Conservation (phyloP, 257 asterid species). For the Plantago elongata region DNA sequence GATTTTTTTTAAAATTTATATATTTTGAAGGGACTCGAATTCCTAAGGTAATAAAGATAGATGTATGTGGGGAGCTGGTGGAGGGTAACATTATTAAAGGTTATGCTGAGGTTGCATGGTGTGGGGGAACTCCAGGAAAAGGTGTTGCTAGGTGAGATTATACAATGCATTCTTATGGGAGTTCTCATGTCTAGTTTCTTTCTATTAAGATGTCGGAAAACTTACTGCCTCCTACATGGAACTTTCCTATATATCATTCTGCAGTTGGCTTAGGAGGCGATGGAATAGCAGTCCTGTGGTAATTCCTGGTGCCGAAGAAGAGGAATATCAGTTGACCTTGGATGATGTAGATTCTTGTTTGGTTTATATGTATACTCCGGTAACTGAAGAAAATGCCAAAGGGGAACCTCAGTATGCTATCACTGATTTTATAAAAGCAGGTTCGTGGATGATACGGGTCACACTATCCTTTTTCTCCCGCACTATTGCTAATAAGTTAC, state of each 20-base stretch:
- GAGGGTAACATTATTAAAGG: slow-evolving; percentile 83
- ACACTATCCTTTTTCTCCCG: slow-evolving; percentile 4
- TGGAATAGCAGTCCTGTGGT: slow-evolving; percentile 93
- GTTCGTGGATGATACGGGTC: slow-evolving; percentile 29
- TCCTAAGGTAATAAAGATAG: slow-evolving; percentile 86
- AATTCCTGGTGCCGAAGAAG: slow-evolving; percentile 85
- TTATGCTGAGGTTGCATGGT: slow-evolving; percentile 85
- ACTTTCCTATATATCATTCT: slow-evolving; percentile 21
- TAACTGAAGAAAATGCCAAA: slow-evolving; percentile 88
- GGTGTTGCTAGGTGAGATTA: slow-evolving; percentile 84
- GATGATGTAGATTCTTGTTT: slow-evolving; percentile 86
- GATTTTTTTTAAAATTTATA: no score
- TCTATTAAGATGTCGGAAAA: neutral
- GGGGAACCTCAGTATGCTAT: slow-evolving; percentile 98
- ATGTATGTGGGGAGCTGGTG: slow-evolving; percentile 73
- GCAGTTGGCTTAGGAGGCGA: slow-evolving; percentile 85
- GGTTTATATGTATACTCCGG: slow-evolving; percentile 96
- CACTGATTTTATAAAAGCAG: slow-evolving; percentile 92
- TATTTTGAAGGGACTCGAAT: slow-evolving; percentile 68
- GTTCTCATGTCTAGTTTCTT: slow-evolving; percentile 15
- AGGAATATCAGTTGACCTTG: slow-evolving; percentile 69
- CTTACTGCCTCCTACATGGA: slow-evolving; percentile 9
- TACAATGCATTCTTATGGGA: neutral
- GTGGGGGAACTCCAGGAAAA: slow-evolving; percentile 95
- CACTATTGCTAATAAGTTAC: slow-evolving; percentile 3